Evolutionary conservation across 495 filamentous ascomycete genomes (phyloP).

Genomic region (Podospora sp.): DNA sequence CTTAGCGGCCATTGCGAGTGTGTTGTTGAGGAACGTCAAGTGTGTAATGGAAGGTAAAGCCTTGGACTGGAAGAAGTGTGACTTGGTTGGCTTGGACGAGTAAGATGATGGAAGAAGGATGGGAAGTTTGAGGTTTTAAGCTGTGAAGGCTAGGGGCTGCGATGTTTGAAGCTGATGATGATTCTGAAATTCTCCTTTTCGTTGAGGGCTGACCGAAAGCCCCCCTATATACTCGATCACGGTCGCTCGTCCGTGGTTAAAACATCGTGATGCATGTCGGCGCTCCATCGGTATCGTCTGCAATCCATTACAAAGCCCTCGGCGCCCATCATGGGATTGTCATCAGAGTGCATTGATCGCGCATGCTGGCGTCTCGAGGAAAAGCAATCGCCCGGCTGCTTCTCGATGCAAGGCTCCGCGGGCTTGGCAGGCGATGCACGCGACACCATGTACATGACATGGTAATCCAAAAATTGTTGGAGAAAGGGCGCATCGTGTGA

Average conservation of each 20-base stretch:
- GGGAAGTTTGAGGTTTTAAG: neutral
- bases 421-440: neutral
- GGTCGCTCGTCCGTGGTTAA: neutral
- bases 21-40: neutral
- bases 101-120: neutral
- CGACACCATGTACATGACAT: neutral
- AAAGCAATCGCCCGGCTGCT: neutral
- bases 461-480: neutral
- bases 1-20: constrained; percentile 25
- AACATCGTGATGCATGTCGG: neutral
- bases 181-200: neutral
- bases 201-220: neutral
- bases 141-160: neutral
- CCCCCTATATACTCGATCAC: neutral
- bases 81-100: neutral
- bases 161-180: neutral
- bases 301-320: neutral
- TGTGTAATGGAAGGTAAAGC: neutral
- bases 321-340: neutral
- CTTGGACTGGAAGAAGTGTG: too few relatives aligned
- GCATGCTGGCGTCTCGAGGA: neutral
- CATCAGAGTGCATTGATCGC: neutral
- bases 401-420: neutral
- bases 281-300: neutral
- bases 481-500: neutral